Evolutionary conservation across 305 asterid species (phyloP).

Genomic region (Solanum hybrid): DNA sequence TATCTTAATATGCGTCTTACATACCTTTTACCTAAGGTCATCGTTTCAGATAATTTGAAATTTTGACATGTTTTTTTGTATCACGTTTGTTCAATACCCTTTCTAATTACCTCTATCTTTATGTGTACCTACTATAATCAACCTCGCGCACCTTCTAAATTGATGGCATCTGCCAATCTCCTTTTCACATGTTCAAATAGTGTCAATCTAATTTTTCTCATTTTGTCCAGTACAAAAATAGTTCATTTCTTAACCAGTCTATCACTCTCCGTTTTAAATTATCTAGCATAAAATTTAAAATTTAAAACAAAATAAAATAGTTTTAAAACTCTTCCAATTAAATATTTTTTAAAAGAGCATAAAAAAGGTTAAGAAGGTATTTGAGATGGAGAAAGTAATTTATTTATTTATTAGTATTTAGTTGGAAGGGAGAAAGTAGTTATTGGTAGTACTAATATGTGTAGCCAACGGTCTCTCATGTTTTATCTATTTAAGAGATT

Average conservation of each 20-base stretch:
- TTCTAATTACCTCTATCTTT: too few relatives aligned
- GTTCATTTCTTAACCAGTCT: neutral
- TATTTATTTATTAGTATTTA: too few relatives aligned
- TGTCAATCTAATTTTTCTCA: too few relatives aligned
- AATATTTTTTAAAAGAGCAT: neutral
- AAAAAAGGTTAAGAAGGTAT: neutral
- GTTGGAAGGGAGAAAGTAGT: neutral
- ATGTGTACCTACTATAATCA: neutral
- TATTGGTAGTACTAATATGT: too few relatives aligned
- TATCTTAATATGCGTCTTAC: fast-evolving
- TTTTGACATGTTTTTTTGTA: neutral
- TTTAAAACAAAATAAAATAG: too few relatives aligned
- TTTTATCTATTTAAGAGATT: too few relatives aligned
- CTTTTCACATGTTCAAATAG: neutral
- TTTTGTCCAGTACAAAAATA: too few relatives aligned
- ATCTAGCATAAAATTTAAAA: too few relatives aligned
- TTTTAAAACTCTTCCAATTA: neutral
- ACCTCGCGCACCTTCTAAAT: neutral
- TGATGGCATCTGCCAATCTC: neutral
- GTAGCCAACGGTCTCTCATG: neutral
- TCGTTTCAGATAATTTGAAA: too few relatives aligned
- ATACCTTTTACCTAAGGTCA: neutral
- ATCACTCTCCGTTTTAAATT: neutral
- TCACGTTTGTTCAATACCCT: too few relatives aligned
- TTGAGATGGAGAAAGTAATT: neutral